A percentile compares a stretch with the other conserved stretches of the same genome.
These are phyloP conservation scores for Pseudogymnoascus sp. DNA, from an alignment of 2,329 filamentous ascomycete species.

Conservation along the genomic window DNA sequence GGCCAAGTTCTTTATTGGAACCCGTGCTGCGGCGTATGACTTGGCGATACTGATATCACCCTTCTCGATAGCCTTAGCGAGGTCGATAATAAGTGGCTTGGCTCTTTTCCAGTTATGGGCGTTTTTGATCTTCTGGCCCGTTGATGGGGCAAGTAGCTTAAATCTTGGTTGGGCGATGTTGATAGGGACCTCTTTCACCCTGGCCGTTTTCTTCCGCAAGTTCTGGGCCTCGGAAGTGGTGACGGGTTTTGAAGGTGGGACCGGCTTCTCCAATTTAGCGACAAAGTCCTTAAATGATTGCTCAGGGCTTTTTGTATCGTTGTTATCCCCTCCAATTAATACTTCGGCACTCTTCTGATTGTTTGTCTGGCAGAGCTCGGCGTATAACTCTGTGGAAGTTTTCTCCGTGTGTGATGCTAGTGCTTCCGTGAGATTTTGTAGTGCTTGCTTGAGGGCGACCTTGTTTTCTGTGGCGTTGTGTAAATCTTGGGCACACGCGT, in stretches of 20 bases:
- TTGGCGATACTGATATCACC: not conserved
- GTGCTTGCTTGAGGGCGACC: not conserved
- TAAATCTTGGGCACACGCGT: not conserved
- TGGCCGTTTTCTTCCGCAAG: not conserved
- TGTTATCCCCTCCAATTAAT: not conserved
- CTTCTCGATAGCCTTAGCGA: slow-evolving; percentile 1
- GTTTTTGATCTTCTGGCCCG: not conserved
- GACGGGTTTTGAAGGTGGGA: not conserved
- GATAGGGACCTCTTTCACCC: not conserved
- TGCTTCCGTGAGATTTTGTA: not conserved
- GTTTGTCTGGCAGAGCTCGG: slow-evolving; percentile 1
- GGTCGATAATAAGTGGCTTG: slow-evolving; percentile 1
- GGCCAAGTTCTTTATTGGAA: not conserved
- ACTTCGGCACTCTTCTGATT: not conserved
- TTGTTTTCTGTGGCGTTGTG: slow-evolving; percentile 6
- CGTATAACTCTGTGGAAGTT: not conserved
- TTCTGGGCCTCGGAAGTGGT: no score
- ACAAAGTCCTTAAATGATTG: slow-evolving; percentile 2
- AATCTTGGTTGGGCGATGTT: slow-evolving; percentile 4
- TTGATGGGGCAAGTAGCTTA: slow-evolving; percentile 1
- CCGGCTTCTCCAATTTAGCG: not conserved
- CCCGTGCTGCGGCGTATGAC: not conserved
- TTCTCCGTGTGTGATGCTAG: slow-evolving; percentile 3
- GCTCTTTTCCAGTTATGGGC: slow-evolving; percentile 4
- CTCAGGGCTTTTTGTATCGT: not conserved